Evolutionary conservation across 31 red algal species (phyloP), one percentile per base, ranked within the genome.

Genomic region (Porphyra umbilicalis): DNA sequence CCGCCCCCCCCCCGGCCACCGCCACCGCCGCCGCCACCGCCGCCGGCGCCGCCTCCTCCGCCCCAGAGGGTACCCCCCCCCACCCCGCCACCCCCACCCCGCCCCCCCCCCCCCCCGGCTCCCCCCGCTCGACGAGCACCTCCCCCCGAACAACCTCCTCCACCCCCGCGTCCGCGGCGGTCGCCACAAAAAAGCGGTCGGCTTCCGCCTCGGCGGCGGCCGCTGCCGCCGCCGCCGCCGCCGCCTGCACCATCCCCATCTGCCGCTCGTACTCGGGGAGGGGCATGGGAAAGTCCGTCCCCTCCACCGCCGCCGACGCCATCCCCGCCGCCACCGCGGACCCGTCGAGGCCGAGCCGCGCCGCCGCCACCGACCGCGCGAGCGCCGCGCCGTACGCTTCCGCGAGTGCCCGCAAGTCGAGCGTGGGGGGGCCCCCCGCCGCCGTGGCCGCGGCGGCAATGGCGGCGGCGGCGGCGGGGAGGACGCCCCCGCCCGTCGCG

Each of bases 201-300:
- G 88, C 88, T 35, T 90, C 88, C 14, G 76, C 79, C 79, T 74
- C 36, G 71, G 88, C 79, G 13, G 46, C 31, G 31, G 88, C 82
- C 8, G 83, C 79, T 3, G 82, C 36, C 42, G 87, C 75, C 30
- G 88, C 78, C 32, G 40, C 77, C 6, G 88, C 88, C 36, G 68
- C 30, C 6, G 35, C 32, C 34, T 87, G 85, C 77, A 87, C 29
- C 33, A 14, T 13, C 33, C 36, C 80, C 85, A 87, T 87, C 85
- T 87, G 85, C 5, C 78, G 34, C 32, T 87, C 85, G 30, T 81
- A 87, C 38, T 87, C 78, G 33, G 78, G 35, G 8, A 81, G 31
- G 10, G 80, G 36, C 82, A 90, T 85, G 31, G 88, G 88, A 44
- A 90, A 90, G 38, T 85, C 83, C 36, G 88, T 78, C 74, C 88